Evolutionary conservation across 2,329 filamentous ascomycete species (phyloP), one percentile per base, ranked within the genome.

Genomic region (Aspergillus sp.): DNA sequence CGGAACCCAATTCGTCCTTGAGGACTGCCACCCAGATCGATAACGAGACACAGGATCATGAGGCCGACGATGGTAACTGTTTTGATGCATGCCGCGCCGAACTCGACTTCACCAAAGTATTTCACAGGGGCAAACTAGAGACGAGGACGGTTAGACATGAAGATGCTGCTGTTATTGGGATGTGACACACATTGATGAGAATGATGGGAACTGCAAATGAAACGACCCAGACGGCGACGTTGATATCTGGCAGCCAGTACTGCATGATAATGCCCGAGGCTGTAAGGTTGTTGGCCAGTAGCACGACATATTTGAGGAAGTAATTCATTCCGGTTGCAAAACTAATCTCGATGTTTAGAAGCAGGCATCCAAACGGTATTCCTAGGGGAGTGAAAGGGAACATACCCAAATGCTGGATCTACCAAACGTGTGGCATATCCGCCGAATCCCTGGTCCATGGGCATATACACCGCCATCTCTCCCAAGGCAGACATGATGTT

Each of bases 1-100:
- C 67, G 59, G 56, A 80, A 80, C 4, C 76, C 76, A 3, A 80
- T 65, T 3, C 71, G 67, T 24, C 75, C 70, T 44, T 73, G 68
- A n/a, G 65, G 65, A 0, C 77, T 78, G 0, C 71, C 76, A 5
- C 52, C 52, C 13, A 41, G 20, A 19, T n/a, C 24, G 13, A 49
- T 49, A 22, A 49, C 26, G 4, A 54, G 40, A 22, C 45, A 54
- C 19, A 51, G 32, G 16, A 45, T 35, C 24, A 48, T 45, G 20
- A 48, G 24, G 10, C 10, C 33, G 32, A 41, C 26, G n/a, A 51
- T 45, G 16, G 33, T 46, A 14, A 51, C 7, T 10, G 32, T 41
- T 19, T 51, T 51, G 49, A 51, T 30, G 19, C 17, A 46, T 16
- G 42, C 30, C 6, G 32, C 24, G 19, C 30, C 19, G 32, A 51